Conservation (phyloP, 176 grass and related monocot species). For the Cocos nucifera region DNA sequence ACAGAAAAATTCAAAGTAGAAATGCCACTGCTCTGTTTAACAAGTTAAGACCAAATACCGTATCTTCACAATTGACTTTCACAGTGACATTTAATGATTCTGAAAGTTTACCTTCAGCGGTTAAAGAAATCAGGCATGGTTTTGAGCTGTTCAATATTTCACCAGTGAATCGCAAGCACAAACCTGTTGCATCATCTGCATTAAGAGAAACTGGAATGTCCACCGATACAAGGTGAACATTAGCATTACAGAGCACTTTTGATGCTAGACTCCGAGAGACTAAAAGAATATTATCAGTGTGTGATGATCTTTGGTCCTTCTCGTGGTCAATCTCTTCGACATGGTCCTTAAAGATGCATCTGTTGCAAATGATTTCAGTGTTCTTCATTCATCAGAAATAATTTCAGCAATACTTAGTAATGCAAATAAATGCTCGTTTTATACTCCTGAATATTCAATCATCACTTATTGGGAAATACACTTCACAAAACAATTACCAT, state of each 20-base stretch:
- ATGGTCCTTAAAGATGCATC: slow-evolving; percentile 79
- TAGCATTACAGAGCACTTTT: slow-evolving; percentile 64
- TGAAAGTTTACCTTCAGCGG: slow-evolving; percentile 38
- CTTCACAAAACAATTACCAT: no score
- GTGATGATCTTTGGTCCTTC: slow-evolving; percentile 11
- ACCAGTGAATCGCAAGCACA: slow-evolving; percentile 75
- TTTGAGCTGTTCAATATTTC: slow-evolving; percentile 45
- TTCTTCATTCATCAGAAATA: no score
- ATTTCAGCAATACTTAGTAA: no score
- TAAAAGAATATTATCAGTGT: slow-evolving; percentile 51
- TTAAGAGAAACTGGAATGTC: slow-evolving; percentile 77
- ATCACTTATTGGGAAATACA: no score
- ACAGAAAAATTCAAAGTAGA: slow-evolving; percentile 35
- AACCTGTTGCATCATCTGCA: slow-evolving; percentile 53
- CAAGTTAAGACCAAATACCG: slow-evolving; percentile 63
- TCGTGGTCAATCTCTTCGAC: slow-evolving; percentile 37
- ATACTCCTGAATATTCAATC: no score
- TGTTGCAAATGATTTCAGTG: slow-evolving; percentile 23
- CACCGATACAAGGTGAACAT: slow-evolving; percentile 67
- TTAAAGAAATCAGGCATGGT: slow-evolving; percentile 49
- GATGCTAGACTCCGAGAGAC: slow-evolving; percentile 48
- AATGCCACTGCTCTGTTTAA: slow-evolving; percentile 51
- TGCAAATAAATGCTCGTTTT: no score
- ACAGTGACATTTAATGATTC: slow-evolving; percentile 45
- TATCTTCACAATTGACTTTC: slow-evolving; percentile 86